Evolutionary conservation across 345 rosid genomes (phyloP).

Genomic region (Eucalyptus fibrosa): DNA sequence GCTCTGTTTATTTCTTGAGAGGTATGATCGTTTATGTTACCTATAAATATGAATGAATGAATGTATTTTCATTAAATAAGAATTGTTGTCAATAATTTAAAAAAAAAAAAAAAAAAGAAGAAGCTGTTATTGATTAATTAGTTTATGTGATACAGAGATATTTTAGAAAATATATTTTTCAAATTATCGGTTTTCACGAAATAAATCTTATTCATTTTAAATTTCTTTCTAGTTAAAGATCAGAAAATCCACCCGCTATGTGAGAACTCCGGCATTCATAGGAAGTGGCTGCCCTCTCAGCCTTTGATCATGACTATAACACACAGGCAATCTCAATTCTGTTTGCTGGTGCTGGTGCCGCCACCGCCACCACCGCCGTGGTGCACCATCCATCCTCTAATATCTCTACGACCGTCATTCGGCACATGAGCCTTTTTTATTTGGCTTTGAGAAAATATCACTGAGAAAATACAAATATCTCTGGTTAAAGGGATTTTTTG

Average conservation of each 20-base stretch:
- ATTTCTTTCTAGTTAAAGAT: background rate
- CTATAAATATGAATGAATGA: background rate
- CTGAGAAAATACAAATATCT: too few relatives aligned
- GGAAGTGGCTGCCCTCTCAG: background rate
- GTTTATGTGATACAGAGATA: background rate
- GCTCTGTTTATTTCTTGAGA: rapidly evolving
- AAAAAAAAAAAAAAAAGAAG: rapidly evolving
- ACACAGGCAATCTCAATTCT: background rate
- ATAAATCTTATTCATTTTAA: background rate
- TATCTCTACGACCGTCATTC: background rate
- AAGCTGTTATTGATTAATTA: background rate
- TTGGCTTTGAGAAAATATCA: too few relatives aligned
- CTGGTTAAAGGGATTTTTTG: rapidly evolving
- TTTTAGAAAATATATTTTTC: background rate
- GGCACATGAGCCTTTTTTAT: too few relatives aligned
- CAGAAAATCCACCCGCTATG: too few relatives aligned
- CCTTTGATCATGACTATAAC: background rate
- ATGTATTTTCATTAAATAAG: too few relatives aligned
- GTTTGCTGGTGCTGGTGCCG: background rate
- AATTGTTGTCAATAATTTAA: background rate
- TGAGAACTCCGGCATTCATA: too few relatives aligned
- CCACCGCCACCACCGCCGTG: background rate
- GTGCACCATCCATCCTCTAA: background rate
- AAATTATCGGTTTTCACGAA: background rate
- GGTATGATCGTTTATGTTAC: rapidly evolving